Base-by-base conservation (phyloP, 495 filamentous ascomycete genomes). In the Aspergillus steynii region DNA sequence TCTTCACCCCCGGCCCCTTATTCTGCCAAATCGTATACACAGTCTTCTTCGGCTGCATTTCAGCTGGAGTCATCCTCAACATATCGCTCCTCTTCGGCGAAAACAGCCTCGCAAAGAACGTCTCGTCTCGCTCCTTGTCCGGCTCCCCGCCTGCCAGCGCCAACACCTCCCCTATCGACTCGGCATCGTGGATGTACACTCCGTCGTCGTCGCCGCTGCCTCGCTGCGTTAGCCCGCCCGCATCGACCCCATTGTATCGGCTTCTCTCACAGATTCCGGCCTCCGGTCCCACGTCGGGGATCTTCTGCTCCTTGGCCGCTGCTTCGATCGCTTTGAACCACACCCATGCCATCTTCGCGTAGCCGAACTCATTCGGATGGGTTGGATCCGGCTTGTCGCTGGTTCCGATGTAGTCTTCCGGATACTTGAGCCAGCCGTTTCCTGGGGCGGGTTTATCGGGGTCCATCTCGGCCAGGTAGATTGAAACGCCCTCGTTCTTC, bases 391-490 rank as follows among this genome's bases (percentile, higher is more conserved):
- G 67, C 8, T 83, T 25, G 53, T 83, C 2, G 15, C 27, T 78
- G 5, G 51, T 56, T 7, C 49, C 4, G 5, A 42, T 62, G 55
- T 49, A 55, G 29, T 55, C 51, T 4, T 49, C 58, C 20, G 50
- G 58, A 27, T 28, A 53, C 37, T n/a, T 26, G 4, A 55, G 27
- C 53, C 53, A 34, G 5, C 34, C 34, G 27, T 32, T 32, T n/a
- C 27, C 53, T 1, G 20, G 25, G 37, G 15, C 32, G 6, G 31
- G 25, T 5, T 32, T 46, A 6, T 66, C 65, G 12, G 71, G 68
- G 55, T 64, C 61, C 78, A 84, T 82, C 5, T 85, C 82, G 2
- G 76, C 82, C 14, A 84, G 57, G 10, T 80, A 67, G 25, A 86
- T 59, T 4, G 68, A 61, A 2, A 67, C 59, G 9, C 71, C 71